Evolutionary conservation across 164 flowering plant genomes (phyloP), one percentile per base, ranked within the genome.

Genomic region (Tetrastigma voinierianum): DNA sequence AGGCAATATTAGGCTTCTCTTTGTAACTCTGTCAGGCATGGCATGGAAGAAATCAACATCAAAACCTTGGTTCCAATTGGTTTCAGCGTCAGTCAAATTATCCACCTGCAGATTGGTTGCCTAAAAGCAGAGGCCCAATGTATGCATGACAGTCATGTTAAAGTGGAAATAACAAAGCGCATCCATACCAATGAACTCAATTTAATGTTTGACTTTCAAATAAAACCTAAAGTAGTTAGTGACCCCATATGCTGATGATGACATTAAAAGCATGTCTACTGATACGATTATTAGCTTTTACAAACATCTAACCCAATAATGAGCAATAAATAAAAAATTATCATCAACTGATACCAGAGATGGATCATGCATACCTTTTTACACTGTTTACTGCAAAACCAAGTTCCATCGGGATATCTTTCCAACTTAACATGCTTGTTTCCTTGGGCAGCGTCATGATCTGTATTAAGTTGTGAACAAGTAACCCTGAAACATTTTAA

Each of bases 341-440:
- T 57, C 59, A 17, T 57, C 9, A 14, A 24, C 59, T 23, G 4
- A 32, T 32, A 32, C 40, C 40, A 32, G 15, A 10, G 48, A 51
- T 32, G 3, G 19, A 32, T 13, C 15, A 59, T 5, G 65, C 12
- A 48, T 84, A 92, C 98, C 97, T 80, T 68, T 73, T 81, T 72
- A 69, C 99, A 95, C 43, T 66, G 73, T 61, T 67, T 80, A 67
- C 83, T 68, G 76, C 99, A 95, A 74, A 90, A 92, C 92, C 91
- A 90, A 67, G 68, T 69, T 59, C 75, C 82, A 61, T 70, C 53
- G 21, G 78, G 68, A 62, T 18, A 54, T 51, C 32, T 18, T 15
- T 75, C 70, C 63, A 73, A 53, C 48, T 59, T 63, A 51, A 14
- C 19, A 23, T 8, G 18, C 80, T 61, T 66, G 71, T 55, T 69